Conservation (phyloP, 805 yeast genomes). For the Kodamaea nitidulidarum region DNA sequence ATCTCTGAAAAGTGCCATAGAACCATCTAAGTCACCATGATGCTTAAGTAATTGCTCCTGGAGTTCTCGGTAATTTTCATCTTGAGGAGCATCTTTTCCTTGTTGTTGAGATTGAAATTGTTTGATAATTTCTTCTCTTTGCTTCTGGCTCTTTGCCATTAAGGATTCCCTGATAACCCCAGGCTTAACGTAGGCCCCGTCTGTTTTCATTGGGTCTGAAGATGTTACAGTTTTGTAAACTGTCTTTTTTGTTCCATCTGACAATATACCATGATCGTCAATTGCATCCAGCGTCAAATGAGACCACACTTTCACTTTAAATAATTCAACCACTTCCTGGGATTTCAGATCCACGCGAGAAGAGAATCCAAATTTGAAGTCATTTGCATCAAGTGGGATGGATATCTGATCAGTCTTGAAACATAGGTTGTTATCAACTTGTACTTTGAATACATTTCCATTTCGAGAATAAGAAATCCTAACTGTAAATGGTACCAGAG, state of each 20-base stretch:
- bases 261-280: slow-evolving; percentile 51
- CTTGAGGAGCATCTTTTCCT: neutral
- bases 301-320: slow-evolving; percentile 54
- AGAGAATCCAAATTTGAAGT: slow-evolving; percentile 50
- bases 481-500: slow-evolving; percentile 67
- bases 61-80: slow-evolving; percentile 1
- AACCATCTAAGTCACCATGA: neutral
- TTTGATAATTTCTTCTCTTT: slow-evolving; percentile 16
- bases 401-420: slow-evolving; percentile 57
- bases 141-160: slow-evolving; percentile 32
- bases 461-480: slow-evolving; percentile 55
- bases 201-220: slow-evolving; percentile 1
- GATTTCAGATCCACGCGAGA: slow-evolving; percentile 39
- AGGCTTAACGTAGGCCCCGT: slow-evolving; percentile 14
- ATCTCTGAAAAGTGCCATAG: neutral
- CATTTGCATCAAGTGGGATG: slow-evolving; percentile 34
- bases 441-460: slow-evolving; percentile 52
- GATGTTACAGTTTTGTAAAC: slow-evolving; percentile 18
- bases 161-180: slow-evolving; percentile 29
- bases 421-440: slow-evolving; percentile 67
- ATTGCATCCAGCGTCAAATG: slow-evolving; percentile 51
- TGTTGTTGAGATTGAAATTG: slow-evolving; percentile 5
- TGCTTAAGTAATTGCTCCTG: slow-evolving; percentile 6
- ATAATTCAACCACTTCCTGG: slow-evolving; percentile 59
- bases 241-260: slow-evolving; percentile 42